Percentiles rank a stretch among this genome's conserved stretches.
phyloP scores from a whole-genome alignment of 768 basidiomycete genomes.

The Podaxis sp. region DNA sequence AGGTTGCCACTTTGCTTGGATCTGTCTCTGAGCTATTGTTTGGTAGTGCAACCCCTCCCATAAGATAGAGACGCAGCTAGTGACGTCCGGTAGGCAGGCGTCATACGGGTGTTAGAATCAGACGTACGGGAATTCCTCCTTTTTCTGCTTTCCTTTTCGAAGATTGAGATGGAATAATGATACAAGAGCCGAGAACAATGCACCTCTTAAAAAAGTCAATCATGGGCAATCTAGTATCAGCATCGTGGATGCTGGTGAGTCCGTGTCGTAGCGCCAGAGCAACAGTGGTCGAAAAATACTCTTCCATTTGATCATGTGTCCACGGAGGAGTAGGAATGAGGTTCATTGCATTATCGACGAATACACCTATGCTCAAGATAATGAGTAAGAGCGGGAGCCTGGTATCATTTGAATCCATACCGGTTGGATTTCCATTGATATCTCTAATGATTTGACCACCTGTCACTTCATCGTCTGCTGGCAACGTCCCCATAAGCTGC shows the following conservation, averaged over 20 bases:
- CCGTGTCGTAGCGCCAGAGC: slow-evolving; percentile 73
- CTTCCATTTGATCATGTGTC: slow-evolving; percentile 51
- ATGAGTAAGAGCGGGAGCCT: not conserved
- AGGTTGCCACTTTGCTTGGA: slow-evolving; percentile 25
- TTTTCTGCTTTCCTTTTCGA: slow-evolving; percentile 59
- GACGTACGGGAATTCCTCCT: slow-evolving; percentile 61
- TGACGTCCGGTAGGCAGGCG: not conserved
- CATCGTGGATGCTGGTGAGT: slow-evolving; percentile 87
- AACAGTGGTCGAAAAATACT: slow-evolving; percentile 60
- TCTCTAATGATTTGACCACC: slow-evolving; percentile 78
- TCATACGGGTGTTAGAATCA: not conserved
- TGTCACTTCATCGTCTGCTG: slow-evolving; percentile 42
- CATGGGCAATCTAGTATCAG: slow-evolving; percentile 42
- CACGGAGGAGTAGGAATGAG: slow-evolving; percentile 66
- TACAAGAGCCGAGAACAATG: slow-evolving; percentile 14
- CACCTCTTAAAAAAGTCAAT: slow-evolving; percentile 67
- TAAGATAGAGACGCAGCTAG: slow-evolving; percentile 15
- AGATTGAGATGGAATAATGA: not conserved
- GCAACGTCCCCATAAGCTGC: slow-evolving; percentile 56
- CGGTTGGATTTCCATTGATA: slow-evolving; percentile 59
- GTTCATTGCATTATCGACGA: slow-evolving; percentile 85
- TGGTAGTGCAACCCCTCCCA: slow-evolving; percentile 7
- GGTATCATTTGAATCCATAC: slow-evolving; percentile 25
- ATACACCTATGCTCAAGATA: slow-evolving; percentile 46
- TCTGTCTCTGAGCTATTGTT: not conserved